Evolutionary conservation across 2,329 filamentous ascomycete species (phyloP).

Genomic region (Akanthomyces uredinophilus): DNA sequence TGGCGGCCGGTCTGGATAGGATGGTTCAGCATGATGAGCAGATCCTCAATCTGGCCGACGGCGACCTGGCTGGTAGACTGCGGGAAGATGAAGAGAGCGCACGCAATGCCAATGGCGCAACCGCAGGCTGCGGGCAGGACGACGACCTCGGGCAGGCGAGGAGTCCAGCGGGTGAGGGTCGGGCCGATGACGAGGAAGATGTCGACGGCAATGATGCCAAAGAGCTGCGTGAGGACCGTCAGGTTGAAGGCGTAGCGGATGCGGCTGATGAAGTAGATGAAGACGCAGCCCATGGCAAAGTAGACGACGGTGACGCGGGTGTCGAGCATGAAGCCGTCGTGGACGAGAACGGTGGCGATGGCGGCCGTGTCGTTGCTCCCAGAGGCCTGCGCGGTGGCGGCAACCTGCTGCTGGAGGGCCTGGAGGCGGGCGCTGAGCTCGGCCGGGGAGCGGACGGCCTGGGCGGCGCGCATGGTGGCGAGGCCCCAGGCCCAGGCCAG

Average conservation of each 20-base stretch:
- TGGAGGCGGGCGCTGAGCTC: constrained; percentile 31
- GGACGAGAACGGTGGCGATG: constrained; percentile 29
- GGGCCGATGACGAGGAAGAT: constrained; percentile 41
- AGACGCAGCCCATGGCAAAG: constrained; percentile 34
- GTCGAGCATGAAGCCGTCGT: constrained; percentile 43
- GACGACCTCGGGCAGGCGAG: constrained; percentile 33
- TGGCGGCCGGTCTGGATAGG: constrained; percentile 28
- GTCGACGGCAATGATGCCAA: constrained; percentile 42
- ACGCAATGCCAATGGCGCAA: constrained; percentile 39
- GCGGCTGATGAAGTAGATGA: constrained; percentile 40
- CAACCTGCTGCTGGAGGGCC: constrained; percentile 32
- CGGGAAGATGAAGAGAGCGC: constrained; percentile 43
- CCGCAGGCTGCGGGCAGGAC: constrained; percentile 43
- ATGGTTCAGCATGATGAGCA: constrained; percentile 27
- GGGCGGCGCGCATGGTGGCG: constrained; percentile 43
- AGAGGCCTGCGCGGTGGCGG: constrained; percentile 25
- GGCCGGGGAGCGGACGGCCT: constrained; percentile 34
- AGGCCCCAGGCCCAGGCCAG: constrained; percentile 47
- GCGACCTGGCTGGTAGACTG: constrained; percentile 43
- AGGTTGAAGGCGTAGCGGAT: constrained; percentile 42
- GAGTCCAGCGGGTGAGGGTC: constrained; percentile 34
- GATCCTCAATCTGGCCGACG: constrained; percentile 28
- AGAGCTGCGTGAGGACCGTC: constrained; percentile 38
- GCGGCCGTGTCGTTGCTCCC: constrained; percentile 18
- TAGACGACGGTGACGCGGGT: constrained; percentile 36